phyloP scores from a whole-genome alignment of 2,329 filamentous ascomycete species.

The Didymellaceae sp. region DNA sequence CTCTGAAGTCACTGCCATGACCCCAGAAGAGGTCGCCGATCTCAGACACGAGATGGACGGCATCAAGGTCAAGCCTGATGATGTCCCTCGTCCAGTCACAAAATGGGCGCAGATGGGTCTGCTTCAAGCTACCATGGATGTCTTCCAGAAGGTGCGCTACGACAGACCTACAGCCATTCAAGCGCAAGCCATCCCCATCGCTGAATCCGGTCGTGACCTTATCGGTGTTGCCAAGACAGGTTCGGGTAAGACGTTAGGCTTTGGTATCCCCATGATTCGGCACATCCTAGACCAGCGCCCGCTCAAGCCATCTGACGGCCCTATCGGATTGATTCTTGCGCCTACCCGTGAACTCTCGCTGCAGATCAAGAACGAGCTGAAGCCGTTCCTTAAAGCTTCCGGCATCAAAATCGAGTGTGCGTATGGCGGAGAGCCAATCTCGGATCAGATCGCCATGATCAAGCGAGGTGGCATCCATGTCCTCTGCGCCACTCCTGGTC shows the following conservation, averaged over 20 bases:
- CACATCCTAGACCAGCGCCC: slow-evolving; percentile 94
- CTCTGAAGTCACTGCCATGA: slow-evolving; percentile 80
- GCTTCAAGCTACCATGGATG: slow-evolving; percentile 83
- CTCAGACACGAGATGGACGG: slow-evolving; percentile 88
- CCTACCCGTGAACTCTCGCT: slow-evolving; percentile 92
- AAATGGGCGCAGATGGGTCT: slow-evolving; percentile 97
- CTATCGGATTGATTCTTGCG: slow-evolving; percentile 87
- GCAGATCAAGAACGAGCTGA: slow-evolving; percentile 94
- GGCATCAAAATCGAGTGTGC: slow-evolving; percentile 87
- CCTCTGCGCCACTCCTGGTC: slow-evolving; percentile 85
- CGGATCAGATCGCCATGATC: slow-evolving; percentile 95
- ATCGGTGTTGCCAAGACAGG: slow-evolving; percentile 97
- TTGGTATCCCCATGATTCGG: slow-evolving; percentile 94
- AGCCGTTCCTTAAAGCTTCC: slow-evolving; percentile 88
- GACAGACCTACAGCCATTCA: slow-evolving; percentile 93
- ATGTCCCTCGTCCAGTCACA: slow-evolving; percentile 90
- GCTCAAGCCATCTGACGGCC: slow-evolving; percentile 82
- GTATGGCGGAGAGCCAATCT: slow-evolving; percentile 94
- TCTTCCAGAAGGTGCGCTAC: slow-evolving; percentile 81
- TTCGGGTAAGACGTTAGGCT: slow-evolving; percentile 96
- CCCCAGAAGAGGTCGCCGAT: slow-evolving; percentile 80
- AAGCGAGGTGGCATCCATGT: slow-evolving; percentile 95
- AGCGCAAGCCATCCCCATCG: slow-evolving; percentile 89
- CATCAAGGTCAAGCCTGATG: slow-evolving; percentile 79
- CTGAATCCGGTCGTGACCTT: slow-evolving; percentile 95